Evolutionary conservation across 2,329 filamentous ascomycete species (phyloP), one percentile per base, ranked within the genome.

Genomic region (Triangularia verruculosa): DNA sequence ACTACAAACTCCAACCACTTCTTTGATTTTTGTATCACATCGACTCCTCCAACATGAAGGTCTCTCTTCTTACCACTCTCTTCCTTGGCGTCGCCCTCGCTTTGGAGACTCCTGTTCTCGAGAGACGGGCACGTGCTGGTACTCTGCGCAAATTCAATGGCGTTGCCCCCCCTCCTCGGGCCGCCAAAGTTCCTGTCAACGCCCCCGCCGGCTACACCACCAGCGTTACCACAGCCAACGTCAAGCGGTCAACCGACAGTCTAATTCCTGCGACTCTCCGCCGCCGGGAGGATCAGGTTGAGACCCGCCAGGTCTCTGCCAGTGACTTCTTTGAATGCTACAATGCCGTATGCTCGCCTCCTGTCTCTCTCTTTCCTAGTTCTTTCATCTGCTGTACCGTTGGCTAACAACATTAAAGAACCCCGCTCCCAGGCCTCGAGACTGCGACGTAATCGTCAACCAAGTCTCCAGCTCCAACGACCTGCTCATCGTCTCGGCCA

Each of bases 311-410:
- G 25, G 68, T 66, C n/a, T 57, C 67, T 22, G 65, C 70, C 15
- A 65, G 65, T 20, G 74, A 75, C 63, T 77, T 76, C 58, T 77
- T 71, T 34, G 75, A 77, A 65, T 77, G 75, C 61, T 67, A 69
- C 20, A 71, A 69, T 61, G 63, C 72, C 34, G 75, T 77, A 72
- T 65, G 22, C n/a, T n/a, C n/a, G n/a, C n/a, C n/a, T n/a, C n/a
- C n/a, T n/a, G n/a, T n/a, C n/a, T 25, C 11, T n/a, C 34, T 20
- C 20, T 27, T 43, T 25, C 30, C 24, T 20, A 20, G 30, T 24
- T 22, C n/a, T 24, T 28, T 17, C 17, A 53, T 53, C 24, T 13
- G 17, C 17, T 24, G 9, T 52, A 15, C 47, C 17, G 11, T 7
- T 25, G 12, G 8, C 59, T 63, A 51, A 62, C 32, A 11, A 22